phyloP scores from a whole-genome alignment of 2,329 filamentous ascomycete species.

The Trichoderma brevicompactum region DNA sequence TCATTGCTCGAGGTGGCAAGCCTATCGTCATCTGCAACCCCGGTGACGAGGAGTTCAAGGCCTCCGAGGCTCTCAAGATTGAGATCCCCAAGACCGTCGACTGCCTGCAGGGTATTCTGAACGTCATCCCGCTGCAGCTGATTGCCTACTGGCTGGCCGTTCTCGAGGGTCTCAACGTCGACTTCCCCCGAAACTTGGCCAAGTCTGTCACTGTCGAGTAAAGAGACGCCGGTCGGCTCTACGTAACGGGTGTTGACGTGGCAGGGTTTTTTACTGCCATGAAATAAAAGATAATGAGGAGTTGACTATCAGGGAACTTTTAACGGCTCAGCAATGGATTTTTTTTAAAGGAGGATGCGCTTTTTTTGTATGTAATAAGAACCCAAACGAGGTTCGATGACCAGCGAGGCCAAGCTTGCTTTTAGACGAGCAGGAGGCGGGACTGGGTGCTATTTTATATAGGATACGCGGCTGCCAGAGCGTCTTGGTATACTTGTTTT shows the following conservation, averaged over 20 bases:
- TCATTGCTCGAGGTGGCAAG: conserved; percentile 92
- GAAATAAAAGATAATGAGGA: conserved; percentile 30
- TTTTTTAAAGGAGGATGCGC: conserved; percentile 21
- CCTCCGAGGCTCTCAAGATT: conserved; percentile 91
- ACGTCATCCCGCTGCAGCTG: conserved; percentile 95
- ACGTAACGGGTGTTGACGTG: neutral
- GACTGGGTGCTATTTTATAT: neutral
- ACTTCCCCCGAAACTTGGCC: conserved; percentile 97
- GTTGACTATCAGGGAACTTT: conserved; percentile 32
- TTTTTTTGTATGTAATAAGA: conserved; percentile 26
- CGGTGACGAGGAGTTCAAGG: conserved; percentile 83
- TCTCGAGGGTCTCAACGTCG: conserved; percentile 92
- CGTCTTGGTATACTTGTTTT: conserved; percentile 17
- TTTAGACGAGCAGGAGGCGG: neutral
- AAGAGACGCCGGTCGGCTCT: conserved; percentile 36
- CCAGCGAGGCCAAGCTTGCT: conserved; percentile 3
- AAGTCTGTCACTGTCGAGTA: conserved; percentile 99
- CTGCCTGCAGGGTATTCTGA: conserved; percentile 92
- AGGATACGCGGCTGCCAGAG: conserved; percentile 12
- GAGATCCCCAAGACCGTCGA: conserved; percentile 97
- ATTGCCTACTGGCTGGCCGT: conserved; percentile 99
- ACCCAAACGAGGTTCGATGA: neutral
- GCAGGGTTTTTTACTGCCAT: neutral
- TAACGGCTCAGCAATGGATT: conserved; percentile 30
- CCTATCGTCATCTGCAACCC: conserved; percentile 99